Conservation (phyloP, 164 flowering plant genomes). For the Akebia trifoliata region DNA sequence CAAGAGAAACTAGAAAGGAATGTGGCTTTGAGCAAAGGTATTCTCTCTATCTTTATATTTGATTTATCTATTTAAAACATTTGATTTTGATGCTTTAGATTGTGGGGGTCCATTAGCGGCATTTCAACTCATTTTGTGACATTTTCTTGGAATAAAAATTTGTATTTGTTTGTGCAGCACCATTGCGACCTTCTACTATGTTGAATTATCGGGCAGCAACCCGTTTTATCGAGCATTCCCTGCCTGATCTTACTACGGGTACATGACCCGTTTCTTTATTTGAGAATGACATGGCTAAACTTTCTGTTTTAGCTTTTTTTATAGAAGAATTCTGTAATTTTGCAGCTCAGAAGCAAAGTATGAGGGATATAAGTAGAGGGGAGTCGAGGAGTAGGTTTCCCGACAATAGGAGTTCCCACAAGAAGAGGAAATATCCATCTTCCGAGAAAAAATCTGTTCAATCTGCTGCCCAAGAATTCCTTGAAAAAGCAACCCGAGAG, state of each 20-base stretch:
- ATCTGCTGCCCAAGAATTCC: constrained; percentile 80
- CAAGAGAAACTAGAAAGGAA: constrained; percentile 65
- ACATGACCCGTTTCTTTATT: constrained; percentile 6
- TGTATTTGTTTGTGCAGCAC: constrained; percentile 47
- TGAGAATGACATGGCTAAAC: neutral
- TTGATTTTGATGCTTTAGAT: neutral
- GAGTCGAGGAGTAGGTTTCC: constrained; percentile 34
- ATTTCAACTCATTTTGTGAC: neutral
- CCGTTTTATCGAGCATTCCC: constrained; percentile 89
- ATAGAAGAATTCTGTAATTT: constrained; percentile 3
- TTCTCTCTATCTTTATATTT: neutral
- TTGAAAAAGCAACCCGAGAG: constrained; percentile 81
- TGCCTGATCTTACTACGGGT: constrained; percentile 91
- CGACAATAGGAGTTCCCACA: constrained; percentile 35
- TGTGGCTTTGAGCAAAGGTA: constrained; percentile 71
- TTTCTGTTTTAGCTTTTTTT: constrained; percentile 1
- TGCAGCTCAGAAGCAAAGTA: constrained; percentile 72
- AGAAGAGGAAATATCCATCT: constrained; percentile 68
- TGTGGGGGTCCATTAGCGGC: neutral
- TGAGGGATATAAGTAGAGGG: constrained; percentile 65
- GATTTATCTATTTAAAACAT: neutral
- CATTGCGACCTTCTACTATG: constrained; percentile 69
- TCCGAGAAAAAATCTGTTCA: constrained; percentile 57
- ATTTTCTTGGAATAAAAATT: constrained; percentile 4
- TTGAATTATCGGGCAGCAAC: constrained; percentile 80